Conservation (phyloP, 441 rosid species). For the Sinapis alba region DNA sequence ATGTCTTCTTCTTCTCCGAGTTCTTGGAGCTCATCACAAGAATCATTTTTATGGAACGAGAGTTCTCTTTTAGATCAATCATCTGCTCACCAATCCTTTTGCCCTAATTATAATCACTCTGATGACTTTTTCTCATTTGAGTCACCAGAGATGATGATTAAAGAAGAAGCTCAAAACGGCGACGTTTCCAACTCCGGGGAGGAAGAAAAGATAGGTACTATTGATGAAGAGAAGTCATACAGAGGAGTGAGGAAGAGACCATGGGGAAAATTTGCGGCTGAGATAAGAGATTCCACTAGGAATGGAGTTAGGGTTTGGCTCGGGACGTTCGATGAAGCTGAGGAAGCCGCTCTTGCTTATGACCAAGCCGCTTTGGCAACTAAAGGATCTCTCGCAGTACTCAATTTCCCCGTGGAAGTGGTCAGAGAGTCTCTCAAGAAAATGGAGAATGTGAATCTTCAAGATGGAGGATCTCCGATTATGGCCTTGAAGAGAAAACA, state of each 20-base stretch:
- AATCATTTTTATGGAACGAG: slow-evolving; percentile 34
- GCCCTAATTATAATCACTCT: slow-evolving; percentile 14
- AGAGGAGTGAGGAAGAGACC: slow-evolving; percentile 86
- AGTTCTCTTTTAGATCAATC: slow-evolving; percentile 29
- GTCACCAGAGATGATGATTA: slow-evolving; percentile 39
- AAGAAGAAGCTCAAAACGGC: slow-evolving; percentile 24
- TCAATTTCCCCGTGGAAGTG: slow-evolving; percentile 71
- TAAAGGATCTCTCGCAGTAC: slow-evolving; percentile 66
- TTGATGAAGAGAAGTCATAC: slow-evolving; percentile 55
- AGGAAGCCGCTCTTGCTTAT: slow-evolving; percentile 85
- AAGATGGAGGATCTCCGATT: slow-evolving; percentile 84
- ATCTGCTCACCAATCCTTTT: slow-evolving; percentile 24
- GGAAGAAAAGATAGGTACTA: slow-evolving; percentile 22
- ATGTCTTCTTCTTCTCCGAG: slow-evolving; percentile 39
- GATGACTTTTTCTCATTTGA: slow-evolving; percentile 40
- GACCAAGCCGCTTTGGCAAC: slow-evolving; percentile 91
- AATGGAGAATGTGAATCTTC: slow-evolving; percentile 54
- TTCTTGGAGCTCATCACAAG: slow-evolving; percentile 44
- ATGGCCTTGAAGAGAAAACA: slow-evolving; percentile 73
- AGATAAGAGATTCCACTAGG: slow-evolving; percentile 85
- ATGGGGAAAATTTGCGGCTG: slow-evolving; percentile 94
- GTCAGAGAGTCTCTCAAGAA: slow-evolving; percentile 74
- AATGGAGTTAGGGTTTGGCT: slow-evolving; percentile 88
- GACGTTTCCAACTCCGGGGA: slow-evolving; percentile 33
- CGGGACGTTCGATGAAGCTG: slow-evolving; percentile 80